phyloP scores from a whole-genome alignment of 2,329 filamentous ascomycete species.

The Dactylella cylindrospora region DNA sequence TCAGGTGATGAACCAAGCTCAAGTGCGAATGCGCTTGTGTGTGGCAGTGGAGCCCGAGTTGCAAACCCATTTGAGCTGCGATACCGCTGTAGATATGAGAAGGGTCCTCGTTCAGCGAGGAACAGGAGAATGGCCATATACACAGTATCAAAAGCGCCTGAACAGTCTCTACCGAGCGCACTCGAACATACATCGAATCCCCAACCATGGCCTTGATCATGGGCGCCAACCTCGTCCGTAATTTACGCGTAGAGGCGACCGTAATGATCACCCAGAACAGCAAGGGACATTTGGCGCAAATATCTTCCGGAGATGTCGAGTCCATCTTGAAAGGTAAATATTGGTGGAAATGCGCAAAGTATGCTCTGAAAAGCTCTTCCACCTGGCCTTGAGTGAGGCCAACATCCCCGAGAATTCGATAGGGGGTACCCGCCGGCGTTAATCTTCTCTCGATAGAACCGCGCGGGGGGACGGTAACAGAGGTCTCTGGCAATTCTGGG shows the following conservation, averaged over 20 bases:
- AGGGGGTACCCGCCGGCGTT: slow-evolving; percentile 8
- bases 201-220: slow-evolving; percentile 15
- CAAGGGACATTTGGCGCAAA: slow-evolving; percentile 9
- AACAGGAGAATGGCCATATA: slow-evolving; percentile 11
- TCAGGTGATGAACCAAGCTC: not conserved
- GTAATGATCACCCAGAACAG: slow-evolving; percentile 25
- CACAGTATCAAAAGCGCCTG: slow-evolving; percentile 18
- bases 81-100: slow-evolving; percentile 21
- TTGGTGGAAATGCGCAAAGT: slow-evolving; percentile 23
- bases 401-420: slow-evolving; percentile 23
- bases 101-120: slow-evolving; percentile 17
- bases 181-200: slow-evolving; percentile 4
- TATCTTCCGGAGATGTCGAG: slow-evolving; percentile 13
- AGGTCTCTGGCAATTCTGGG: not conserved
- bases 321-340: slow-evolving; percentile 24
- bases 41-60: slow-evolving; percentile 21
- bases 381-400: slow-evolving; percentile 25
- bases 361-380: slow-evolving; percentile 22
- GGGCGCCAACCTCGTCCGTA: slow-evolving; percentile 7
- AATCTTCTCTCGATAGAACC: not conserved
- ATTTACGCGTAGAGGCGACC: slow-evolving; percentile 15
- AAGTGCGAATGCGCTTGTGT: slow-evolving; percentile 11
- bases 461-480: not conserved
- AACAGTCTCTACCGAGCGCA: slow-evolving; percentile 3
- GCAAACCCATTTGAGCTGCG: slow-evolving; percentile 13